These are phyloP conservation scores for Thelonectria olida DNA, from an alignment of 2,329 filamentous ascomycete species.

Conservation along the genomic window DNA sequence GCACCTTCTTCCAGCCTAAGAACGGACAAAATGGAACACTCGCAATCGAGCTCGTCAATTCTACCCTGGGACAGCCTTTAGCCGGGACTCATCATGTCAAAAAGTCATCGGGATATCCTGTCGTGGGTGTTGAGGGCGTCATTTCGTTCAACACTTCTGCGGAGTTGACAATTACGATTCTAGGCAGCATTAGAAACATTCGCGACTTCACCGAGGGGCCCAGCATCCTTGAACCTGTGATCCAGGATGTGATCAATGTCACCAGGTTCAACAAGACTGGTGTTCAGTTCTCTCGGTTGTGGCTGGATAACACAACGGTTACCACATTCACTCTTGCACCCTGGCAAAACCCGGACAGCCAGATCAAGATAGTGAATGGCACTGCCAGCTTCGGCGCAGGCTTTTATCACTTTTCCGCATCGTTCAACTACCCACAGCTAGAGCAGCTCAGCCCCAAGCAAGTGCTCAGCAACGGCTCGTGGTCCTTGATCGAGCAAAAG, in stretches of 20 bases:
- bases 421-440: slow-evolving; percentile 70
- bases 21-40: slow-evolving; percentile 63
- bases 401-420: slow-evolving; percentile 65
- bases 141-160: slow-evolving; percentile 68
- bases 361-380: slow-evolving; percentile 47
- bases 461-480: slow-evolving; percentile 59
- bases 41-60: slow-evolving; percentile 61
- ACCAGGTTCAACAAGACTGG: slow-evolving; percentile 51
- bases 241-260: slow-evolving; percentile 64
- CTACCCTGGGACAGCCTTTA: slow-evolving; percentile 55
- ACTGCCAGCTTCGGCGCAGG: slow-evolving; percentile 61
- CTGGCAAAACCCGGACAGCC: slow-evolving; percentile 33
- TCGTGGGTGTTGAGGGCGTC: slow-evolving; percentile 62
- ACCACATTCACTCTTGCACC: slow-evolving; percentile 61
- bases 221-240: slow-evolving; percentile 57
- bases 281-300: slow-evolving; percentile 60
- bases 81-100: slow-evolving; percentile 52
- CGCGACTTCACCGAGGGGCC: slow-evolving; percentile 70
- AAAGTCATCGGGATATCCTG: slow-evolving; percentile 44
- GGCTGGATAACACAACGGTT: slow-evolving; percentile 70
- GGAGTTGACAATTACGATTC: slow-evolving; percentile 61
- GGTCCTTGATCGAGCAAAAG: slow-evolving; percentile 54
- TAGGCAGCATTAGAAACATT: slow-evolving; percentile 71
- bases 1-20: slow-evolving; percentile 64
- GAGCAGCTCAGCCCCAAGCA: slow-evolving; percentile 59